Evolutionary conservation across 257 asterid genomes (phyloP).

Genomic region (Coffea canephora): DNA sequence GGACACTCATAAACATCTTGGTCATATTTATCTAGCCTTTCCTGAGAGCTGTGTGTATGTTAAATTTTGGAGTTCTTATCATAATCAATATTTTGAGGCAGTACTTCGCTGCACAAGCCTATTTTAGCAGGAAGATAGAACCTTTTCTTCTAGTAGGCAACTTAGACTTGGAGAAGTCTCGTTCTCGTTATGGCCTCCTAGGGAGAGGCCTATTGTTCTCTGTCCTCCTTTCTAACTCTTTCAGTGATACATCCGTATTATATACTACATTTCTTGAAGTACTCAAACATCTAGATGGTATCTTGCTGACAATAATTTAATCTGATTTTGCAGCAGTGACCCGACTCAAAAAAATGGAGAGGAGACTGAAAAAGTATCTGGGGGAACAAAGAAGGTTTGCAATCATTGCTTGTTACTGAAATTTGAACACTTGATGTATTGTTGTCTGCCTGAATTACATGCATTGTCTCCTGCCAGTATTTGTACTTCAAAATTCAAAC

Average conservation of each 20-base stretch:
- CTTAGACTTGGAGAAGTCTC: not conserved
- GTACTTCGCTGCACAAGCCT: not conserved
- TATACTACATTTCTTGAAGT: not conserved
- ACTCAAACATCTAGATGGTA: not conserved
- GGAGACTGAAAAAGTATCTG: constrained; percentile 33
- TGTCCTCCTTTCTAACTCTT: not conserved
- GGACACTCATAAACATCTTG: not conserved
- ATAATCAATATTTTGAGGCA: not conserved
- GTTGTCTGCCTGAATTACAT: not conserved
- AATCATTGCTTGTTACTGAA: not conserved
- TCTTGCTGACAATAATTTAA: constrained; percentile 7
- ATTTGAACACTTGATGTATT: not conserved
- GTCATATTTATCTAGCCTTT: not conserved
- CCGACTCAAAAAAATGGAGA: constrained; percentile 40
- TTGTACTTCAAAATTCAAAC: not conserved
- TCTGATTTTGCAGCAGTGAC: constrained; percentile 36
- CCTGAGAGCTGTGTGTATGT: not conserved
- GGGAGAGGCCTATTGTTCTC: not conserved
- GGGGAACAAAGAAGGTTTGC: constrained; percentile 53
- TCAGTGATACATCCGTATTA: not conserved
- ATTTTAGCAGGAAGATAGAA: too few relatives aligned
- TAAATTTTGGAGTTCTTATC: not conserved
- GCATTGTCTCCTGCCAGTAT: not conserved
- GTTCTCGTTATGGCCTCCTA: not conserved
- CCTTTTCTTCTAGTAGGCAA: not conserved